Evolutionary conservation across 257 asterid species (phyloP).

Genomic region (Buddleja alternifolia): DNA sequence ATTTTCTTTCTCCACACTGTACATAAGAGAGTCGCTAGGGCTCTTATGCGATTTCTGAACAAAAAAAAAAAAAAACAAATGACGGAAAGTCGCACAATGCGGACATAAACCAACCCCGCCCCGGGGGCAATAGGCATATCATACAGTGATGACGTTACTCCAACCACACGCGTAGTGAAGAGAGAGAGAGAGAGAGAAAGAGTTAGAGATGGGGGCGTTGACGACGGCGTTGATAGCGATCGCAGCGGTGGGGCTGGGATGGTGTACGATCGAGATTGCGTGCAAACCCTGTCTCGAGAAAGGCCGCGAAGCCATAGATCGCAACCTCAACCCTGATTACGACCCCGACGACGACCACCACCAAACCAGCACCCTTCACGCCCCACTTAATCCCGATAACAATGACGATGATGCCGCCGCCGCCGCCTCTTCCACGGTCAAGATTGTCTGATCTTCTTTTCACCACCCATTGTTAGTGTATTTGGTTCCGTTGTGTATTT

Average conservation of each 20-base stretch:
- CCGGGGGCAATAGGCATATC: no score
- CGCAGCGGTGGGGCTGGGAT: constrained; percentile 73
- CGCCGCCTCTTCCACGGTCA: constrained; percentile 38
- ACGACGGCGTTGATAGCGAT: constrained; percentile 83
- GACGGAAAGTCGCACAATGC: no score
- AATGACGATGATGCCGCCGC: constrained; percentile 23
- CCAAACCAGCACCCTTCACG: constrained; percentile 40
- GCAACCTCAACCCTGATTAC: constrained; percentile 84
- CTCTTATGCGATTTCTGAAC: background rate
- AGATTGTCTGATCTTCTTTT: constrained; percentile 44
- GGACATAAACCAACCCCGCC: no score
- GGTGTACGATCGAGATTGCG: constrained; percentile 88
- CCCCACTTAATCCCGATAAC: constrained; percentile 56
- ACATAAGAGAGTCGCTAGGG: no score
- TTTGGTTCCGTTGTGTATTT: background rate
- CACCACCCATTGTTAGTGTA: constrained; percentile 3
- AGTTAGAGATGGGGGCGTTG: constrained; percentile 81
- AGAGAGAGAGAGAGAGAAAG: constrained; percentile 18
- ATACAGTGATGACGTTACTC: background rate
- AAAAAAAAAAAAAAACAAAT: no score
- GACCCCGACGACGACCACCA: constrained; percentile 75
- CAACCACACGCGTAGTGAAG: background rate
- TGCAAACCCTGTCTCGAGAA: constrained; percentile 94
- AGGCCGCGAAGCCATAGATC: constrained; percentile 91
- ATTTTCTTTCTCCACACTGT: no score